These are phyloP conservation scores for Xylariaceae sp. DNA, from an alignment of 2,329 filamentous ascomycete species.

Conservation along the genomic window DNA sequence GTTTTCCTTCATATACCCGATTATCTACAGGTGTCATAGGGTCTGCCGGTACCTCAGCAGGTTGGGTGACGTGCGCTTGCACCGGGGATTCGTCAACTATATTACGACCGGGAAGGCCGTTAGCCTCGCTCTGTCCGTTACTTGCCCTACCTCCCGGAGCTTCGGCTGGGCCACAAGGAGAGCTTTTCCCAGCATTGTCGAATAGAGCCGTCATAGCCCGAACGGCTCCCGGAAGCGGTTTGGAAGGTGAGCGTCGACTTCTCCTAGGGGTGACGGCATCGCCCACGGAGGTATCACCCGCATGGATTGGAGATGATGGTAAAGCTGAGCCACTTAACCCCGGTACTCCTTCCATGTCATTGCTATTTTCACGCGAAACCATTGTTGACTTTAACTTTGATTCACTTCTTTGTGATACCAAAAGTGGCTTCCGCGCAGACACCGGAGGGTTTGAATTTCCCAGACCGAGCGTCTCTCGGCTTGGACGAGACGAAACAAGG, in stretches of 20 bases:
- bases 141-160: conserved; percentile 12
- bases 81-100: conserved; percentile 14
- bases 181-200: conserved; percentile 37
- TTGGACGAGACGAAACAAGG: conserved; percentile 11
- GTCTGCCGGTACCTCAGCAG: background rate
- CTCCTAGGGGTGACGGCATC: background rate
- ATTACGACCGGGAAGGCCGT: conserved; percentile 19
- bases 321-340: background rate
- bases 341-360: conserved; percentile 16
- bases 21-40: background rate
- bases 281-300: background rate
- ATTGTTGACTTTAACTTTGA: conserved; percentile 13
- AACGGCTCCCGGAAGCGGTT: conserved; percentile 36
- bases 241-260: conserved; percentile 26
- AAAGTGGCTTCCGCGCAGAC: conserved; percentile 23
- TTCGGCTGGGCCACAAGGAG: conserved; percentile 17
- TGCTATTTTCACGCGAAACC: conserved; percentile 18
- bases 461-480: conserved; percentile 13
- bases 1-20: background rate
- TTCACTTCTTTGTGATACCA: conserved; percentile 12
- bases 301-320: background rate
- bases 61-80: background rate
- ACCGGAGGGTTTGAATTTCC: conserved; percentile 9
- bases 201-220: conserved; percentile 52
- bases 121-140: conserved; percentile 19